Conservation (phyloP, 1,284 basidiomycete species). For the Boletellus dicymbophilus region DNA sequence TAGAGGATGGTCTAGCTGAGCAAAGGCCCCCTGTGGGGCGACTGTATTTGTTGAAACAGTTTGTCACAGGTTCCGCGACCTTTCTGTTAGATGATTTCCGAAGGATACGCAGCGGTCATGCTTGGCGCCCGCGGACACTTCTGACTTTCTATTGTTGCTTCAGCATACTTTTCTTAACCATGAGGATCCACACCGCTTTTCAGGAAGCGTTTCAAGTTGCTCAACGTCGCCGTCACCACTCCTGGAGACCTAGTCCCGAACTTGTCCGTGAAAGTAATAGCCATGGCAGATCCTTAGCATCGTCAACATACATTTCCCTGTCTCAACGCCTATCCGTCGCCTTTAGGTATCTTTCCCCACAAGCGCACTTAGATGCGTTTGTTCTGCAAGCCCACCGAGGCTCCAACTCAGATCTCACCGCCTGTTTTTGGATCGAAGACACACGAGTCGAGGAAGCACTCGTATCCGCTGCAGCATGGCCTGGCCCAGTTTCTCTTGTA, state of each 20-base stretch:
- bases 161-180: conserved; percentile 42
- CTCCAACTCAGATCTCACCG: conserved; percentile 37
- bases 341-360: conserved; percentile 19
- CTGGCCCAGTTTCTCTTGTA: conserved; percentile 56
- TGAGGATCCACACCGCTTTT: conserved; percentile 13
- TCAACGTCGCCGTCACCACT: not conserved
- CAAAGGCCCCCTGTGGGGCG: conserved; percentile 18
- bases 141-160: conserved; percentile 42
- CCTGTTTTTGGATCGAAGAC: conserved; percentile 53
- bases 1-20: conserved; percentile 23
- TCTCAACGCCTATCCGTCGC: conserved; percentile 22
- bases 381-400: conserved; percentile 16
- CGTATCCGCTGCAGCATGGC: conserved; percentile 47
- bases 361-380: conserved; percentile 29
- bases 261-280: not conserved
- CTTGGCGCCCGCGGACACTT: conserved; percentile 37
- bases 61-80: conserved; percentile 22
- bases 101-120: conserved; percentile 19
- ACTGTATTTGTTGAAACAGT: conserved; percentile 16
- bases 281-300: conserved; percentile 7
- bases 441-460: conserved; percentile 31
- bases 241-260: not conserved
- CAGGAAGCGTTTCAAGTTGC: conserved; percentile 1
- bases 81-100: conserved; percentile 27
- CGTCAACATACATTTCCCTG: conserved; percentile 25